Conservation (phyloP, 2,329 filamentous ascomycete species). For the Drechmeria coniospora region DNA sequence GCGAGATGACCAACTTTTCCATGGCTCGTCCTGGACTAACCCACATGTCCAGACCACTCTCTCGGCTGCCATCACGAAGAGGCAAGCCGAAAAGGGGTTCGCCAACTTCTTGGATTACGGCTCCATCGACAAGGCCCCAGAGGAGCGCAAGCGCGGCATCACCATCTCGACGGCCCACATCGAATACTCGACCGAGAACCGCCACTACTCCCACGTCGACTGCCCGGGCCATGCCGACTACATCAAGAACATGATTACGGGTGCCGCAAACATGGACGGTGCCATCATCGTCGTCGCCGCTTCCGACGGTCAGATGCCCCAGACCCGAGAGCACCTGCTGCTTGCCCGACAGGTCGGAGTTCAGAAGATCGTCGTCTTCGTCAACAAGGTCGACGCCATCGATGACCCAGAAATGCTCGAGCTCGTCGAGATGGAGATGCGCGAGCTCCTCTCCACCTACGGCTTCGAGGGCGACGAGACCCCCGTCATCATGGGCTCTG, state of each 20-base stretch:
- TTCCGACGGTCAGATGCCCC: constrained; percentile 98
- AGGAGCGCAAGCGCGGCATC: constrained; percentile 99
- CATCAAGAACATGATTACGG: constrained; percentile 99
- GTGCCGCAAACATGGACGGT: constrained; percentile 98
- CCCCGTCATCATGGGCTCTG: constrained; percentile 92
- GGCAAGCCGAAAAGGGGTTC: constrained; percentile 85
- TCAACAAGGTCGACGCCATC: constrained; percentile 97
- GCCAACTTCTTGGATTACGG: constrained; percentile 96
- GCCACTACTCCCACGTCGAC: constrained; percentile 99
- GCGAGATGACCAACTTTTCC: neutral
- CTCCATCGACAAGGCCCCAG: constrained; percentile 95
- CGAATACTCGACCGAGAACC: constrained; percentile 85
- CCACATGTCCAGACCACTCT: constrained; percentile 67
- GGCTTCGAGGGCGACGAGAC: constrained; percentile 98
- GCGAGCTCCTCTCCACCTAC: constrained; percentile 82
- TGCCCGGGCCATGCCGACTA: constrained; percentile 99
- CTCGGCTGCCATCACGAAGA: constrained; percentile 96
- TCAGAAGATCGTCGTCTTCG: constrained; percentile 95
- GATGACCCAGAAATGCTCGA: constrained; percentile 99
- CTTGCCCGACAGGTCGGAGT: constrained; percentile 97
- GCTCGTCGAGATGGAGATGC: constrained; percentile 99
- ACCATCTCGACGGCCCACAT: constrained; percentile 98
- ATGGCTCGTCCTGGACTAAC: constrained; percentile 1
- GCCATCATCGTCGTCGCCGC: constrained; percentile 98
- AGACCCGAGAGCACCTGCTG: constrained; percentile 95